Evolutionary conservation across 1,139 yeast genomes (phyloP), one percentile per base, ranked within the genome.

Genomic region (Diutina pseudorugosa): DNA sequence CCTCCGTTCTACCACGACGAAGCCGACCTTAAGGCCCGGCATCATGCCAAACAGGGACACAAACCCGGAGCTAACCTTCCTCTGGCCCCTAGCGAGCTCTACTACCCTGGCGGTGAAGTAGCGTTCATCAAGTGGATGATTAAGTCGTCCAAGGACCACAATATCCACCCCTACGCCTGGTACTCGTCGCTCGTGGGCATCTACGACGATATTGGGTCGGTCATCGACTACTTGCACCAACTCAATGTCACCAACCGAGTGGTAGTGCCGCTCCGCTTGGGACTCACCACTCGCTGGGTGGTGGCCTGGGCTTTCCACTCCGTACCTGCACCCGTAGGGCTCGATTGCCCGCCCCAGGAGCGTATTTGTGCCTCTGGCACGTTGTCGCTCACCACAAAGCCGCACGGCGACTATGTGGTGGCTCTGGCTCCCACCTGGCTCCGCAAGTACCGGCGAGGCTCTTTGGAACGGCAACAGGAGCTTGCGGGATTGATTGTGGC

Each of bases 41-140:
- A 44, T 7, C 30, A 19, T 4, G 19, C 12, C 7, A 44, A 44
- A 8, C 16, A 5, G 18, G 11, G 21, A 11, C 12, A n/a, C 16
- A 45, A 45, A 19, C 20, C 23, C 5, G 14, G 19, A 12, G 14
- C 40, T 7, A 12, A 18, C 16, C 27, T 45, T 12, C 14, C 18
- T 11, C 21, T 27, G 40, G 23, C 6, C 1, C n/a, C 9, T 18
- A 23, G n/a, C 7, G 49, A 45, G n/a, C 27, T 45, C 19, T 45
- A 16, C 21, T 23, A n/a, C 2, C n/a, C 12, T 1, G 49, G 49
- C 4, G 49, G 49, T 3, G 49, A 45, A 27, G 49, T 45, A 8
- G 40, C 25, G 21, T 27, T 45, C n/a, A 18, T 45, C 23, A 45
- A 45, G 16, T 45, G 49, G 49, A 45, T 45, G 49, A 45, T 45